Evolutionary conservation across 306 rosid genomes (phyloP), one percentile per base, ranked within the genome.

Genomic region (peach (Prunus persica)): DNA sequence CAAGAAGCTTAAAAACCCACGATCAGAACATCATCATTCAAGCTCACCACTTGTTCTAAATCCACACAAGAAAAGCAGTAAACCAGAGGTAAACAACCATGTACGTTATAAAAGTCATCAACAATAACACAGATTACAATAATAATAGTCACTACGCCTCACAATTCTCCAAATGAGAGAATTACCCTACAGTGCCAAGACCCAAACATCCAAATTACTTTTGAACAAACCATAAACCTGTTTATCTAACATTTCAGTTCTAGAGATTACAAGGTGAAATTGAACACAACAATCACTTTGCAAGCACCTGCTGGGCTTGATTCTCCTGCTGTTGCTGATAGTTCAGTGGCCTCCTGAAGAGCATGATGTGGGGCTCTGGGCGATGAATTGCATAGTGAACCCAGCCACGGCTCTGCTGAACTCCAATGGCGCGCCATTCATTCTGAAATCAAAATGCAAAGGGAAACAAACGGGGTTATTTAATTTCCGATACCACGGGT

Each of bases 321-420:
- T 73, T 87, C 80, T 94, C 98, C 83, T 87, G 96, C 83, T 86
- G 98, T 73, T 85, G 98, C 84, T 91, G 98, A 73, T 70, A 94
- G 83, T 89, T 89, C 83, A 94, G 79, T 10, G 97, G 91, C 93
- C 98, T 94, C 91, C 96, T 90, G 87, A 94, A 94, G 25, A 94
- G 97, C 98, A 94, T 92, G 65, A 94, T 91, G 86, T 92, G 97
- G 65, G 96, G 98, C 89, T 94, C 97, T 0, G 97, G 97, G 50
- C 95, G 97, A 61, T 94, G 98, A 77, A 94, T 89, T 5, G 97
- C 97, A 58, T 90, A 92, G 52, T 94, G 98, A 71, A 94, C 96
- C 98, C 98, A 94, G 5, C 98, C 97, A 25, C 97, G 97, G 76
- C 97, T 94, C 89, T 94, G 98, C 93, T 94, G 97, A 57, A 94